These are phyloP conservation scores for Lizonia empirigonia DNA, from an alignment of 2,329 filamentous ascomycete genomes.

Conservation along the genomic window DNA sequence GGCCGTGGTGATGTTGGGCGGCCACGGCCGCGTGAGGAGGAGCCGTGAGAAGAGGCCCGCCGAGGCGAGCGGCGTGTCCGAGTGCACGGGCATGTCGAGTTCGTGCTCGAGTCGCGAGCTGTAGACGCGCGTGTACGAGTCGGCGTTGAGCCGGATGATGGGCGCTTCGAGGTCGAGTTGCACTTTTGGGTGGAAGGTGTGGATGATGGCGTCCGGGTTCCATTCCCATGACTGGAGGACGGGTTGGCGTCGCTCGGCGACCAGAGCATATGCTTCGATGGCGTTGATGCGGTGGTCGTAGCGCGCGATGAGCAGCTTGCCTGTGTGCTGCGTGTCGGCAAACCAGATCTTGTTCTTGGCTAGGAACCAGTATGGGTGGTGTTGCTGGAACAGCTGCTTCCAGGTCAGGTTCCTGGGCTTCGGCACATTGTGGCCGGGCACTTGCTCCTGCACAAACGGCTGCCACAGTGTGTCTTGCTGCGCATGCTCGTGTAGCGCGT, in stretches of 20 bases:
- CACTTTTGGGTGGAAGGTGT: constrained; percentile 73
- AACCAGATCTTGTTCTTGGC: constrained; percentile 85
- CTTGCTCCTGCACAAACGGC: constrained; percentile 68
- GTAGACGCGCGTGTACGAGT: constrained; percentile 32
- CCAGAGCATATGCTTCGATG: constrained; percentile 80
- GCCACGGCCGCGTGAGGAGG: constrained; percentile 64
- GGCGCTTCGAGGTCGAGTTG: constrained; percentile 77
- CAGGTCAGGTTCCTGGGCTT: constrained; percentile 66
- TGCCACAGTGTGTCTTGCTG: constrained; percentile 75
- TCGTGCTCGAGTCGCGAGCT: constrained; percentile 57
- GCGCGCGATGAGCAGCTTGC: constrained; percentile 75
- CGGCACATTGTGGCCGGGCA: constrained; percentile 55
- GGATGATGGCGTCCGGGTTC: constrained; percentile 69
- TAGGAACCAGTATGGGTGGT: constrained; percentile 86
- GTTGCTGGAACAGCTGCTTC: constrained; percentile 72
- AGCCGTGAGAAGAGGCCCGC: constrained; percentile 67
- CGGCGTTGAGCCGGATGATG: constrained; percentile 54
- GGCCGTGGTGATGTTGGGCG: constrained; percentile 46
- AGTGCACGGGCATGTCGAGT: constrained; percentile 54
- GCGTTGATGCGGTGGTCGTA: constrained; percentile 75
- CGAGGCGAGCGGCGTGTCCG: constrained; percentile 20
- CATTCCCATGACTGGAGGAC: constrained; percentile 68
- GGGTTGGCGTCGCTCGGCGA: constrained; percentile 66
- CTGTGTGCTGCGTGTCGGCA: constrained; percentile 72
- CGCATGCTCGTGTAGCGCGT: constrained; percentile 62